Base-by-base conservation (phyloP, 257 asterid genomes). In the Solanum pimpinellifolium region DNA sequence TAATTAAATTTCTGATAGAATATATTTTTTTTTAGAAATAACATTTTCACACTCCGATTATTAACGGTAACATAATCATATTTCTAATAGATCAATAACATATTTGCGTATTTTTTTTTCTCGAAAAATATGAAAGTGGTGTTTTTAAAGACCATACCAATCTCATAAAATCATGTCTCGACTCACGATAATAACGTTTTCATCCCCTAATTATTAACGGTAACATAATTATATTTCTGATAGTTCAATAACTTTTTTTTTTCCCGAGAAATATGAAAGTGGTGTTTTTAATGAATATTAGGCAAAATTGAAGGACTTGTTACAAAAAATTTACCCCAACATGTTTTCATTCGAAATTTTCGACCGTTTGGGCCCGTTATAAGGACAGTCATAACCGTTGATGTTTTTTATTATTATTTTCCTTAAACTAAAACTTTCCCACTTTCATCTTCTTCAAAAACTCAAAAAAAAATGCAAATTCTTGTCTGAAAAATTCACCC, bases 321-420 rank as follows among this genome's bases (percentile, higher is more conserved):
- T 46, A 49, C 3, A 83, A 83, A 91, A 91, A 83, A 31, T 2
- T 49, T 78, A 78, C 29, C 90, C 52, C 44, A 13, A 84, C 70
- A 76, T 29, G 42, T 86, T 86, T 41, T 16, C 20, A 81, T 52
- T 94, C 91, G 90, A 93, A 94, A 49, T 89, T 87, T 94, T 87
- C 39, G 95, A 95, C 99, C 99, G 99, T 96, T 95, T 88, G 92
- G 91, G 80, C 91, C 91, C 88, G 86, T 89, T 81, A 39, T 83
- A 73, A 18, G 69, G 88, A 87, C 90, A 89, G 20, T 81, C 56
- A 91, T 90, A 93, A 93, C 98, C 92, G 98, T 94, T 88, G 85
- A 25, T 35, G 83, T 62, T 88, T 86, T 85, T 84, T 73, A 62
- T 44, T 46, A 68, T 29, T 47, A 29, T 29, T 72, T 78, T n/a